Base-by-base conservation (phyloP, 2,329 filamentous ascomycete species). In the Botryosphaeria agaves region DNA sequence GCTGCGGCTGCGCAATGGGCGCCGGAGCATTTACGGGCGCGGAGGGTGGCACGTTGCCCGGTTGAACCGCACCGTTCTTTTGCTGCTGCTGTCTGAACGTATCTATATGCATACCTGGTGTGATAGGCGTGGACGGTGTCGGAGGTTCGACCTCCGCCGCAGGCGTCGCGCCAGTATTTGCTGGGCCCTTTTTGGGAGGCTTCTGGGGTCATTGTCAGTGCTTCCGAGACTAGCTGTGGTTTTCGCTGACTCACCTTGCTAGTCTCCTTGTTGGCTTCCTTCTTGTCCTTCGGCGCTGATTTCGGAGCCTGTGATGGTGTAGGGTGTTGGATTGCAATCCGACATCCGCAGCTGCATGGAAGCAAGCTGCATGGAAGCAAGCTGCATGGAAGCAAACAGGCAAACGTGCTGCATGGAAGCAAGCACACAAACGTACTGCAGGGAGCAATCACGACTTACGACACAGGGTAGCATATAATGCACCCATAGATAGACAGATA, bases 221-320 rank as follows among this genome's bases (percentile, higher is more conserved):
- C n/a, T n/a, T n/a, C 7, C 7, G 20, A 23, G 7, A 7, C 20
- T 23, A 23, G 7, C 20, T 23, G 20, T 23, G n/a, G n/a, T n/a
- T 7, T n/a, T n/a, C 7, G 20, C 20, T 36, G 32, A 45, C 59
- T 57, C 66, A 80, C 76, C 72, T 82, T 81, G 52, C 76, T 78
- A 4, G 68, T 60, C 36, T 61, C 65, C 53, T 76, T 76, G n/a
- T 23, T 23, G 4, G 56, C 59, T 18, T 73, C 71, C 60, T 82
- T 80, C 66, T 87, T 87, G 53, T 36, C 37, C 39, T 82, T 84
- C 1, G 78, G 76, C 19, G 70, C 73, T 3, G 76, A 55, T 59
- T 87, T 87, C 46, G 73, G 76, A 2, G 61, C 52, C 46, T 82
- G 77, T 30, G 71, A 74, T 1, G 81, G 81, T 3, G 81, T 89